phyloP scores from a whole-genome alignment of 1,284 basidiomycete genomes.

The Thecaphora thlaspeos region DNA sequence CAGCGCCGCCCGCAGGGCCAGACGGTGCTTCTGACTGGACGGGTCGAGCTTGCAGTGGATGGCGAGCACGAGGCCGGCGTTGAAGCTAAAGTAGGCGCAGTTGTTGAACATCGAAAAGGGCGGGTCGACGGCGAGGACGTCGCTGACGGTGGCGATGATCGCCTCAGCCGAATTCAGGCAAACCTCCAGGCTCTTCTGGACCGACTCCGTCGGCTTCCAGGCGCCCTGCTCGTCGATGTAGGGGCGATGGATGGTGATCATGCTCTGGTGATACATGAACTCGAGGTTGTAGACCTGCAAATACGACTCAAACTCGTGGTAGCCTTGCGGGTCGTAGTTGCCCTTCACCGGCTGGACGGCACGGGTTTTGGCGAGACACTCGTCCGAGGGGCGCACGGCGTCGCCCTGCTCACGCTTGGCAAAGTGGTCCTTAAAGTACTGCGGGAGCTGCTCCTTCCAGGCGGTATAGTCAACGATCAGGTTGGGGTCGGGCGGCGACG shows the following conservation, averaged over 20 bases:
- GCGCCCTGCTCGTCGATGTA: conserved; percentile 43
- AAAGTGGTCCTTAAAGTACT: conserved; percentile 28
- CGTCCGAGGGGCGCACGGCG: conserved; percentile 21
- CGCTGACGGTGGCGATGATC: conserved; percentile 35
- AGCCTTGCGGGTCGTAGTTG: conserved; percentile 26
- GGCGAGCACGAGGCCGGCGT: conserved; percentile 38
- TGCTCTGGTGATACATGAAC: conserved; percentile 40
- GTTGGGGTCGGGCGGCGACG: conserved; percentile 27
- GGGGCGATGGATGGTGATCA: conserved; percentile 42
- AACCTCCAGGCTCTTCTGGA: conserved; percentile 38
- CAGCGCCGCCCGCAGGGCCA: conserved; percentile 43
- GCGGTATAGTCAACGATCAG: conserved; percentile 31
- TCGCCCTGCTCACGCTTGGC: conserved; percentile 24
- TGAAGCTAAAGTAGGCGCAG: conserved; percentile 42
- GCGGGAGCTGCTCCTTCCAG: conserved; percentile 37
- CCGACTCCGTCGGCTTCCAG: conserved; percentile 38
- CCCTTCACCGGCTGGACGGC: conserved; percentile 18
- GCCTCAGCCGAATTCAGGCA: conserved; percentile 38
- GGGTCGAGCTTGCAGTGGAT: conserved; percentile 39
- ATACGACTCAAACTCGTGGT: conserved; percentile 30
- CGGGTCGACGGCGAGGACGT: conserved; percentile 24
- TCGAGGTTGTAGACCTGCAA: conserved; percentile 39
- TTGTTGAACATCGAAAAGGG: conserved; percentile 37
- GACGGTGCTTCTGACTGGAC: conserved; percentile 28
- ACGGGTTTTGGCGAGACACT: conserved; percentile 15